Evolutionary conservation across 768 basidiomycete species (phyloP).

Genomic region (Auriscalpium microsporum): DNA sequence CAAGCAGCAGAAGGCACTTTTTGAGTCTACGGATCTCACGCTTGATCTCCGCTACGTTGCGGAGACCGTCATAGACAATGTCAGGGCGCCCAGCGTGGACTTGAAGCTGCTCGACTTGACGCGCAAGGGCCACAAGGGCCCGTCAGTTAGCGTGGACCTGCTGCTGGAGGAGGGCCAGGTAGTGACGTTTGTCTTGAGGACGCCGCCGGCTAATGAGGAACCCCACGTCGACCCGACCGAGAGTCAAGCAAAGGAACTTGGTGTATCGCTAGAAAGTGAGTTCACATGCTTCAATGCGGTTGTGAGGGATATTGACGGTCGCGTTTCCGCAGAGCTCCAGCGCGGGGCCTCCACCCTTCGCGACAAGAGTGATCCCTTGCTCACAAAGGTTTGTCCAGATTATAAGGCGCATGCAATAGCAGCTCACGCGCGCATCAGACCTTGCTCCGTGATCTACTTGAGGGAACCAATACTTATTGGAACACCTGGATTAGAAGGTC

Average conservation of each 20-base stretch:
- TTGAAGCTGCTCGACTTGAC: conserved; percentile 57
- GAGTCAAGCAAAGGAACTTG: conserved; percentile 35
- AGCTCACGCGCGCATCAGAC: conserved; percentile 27
- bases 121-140: conserved; percentile 69
- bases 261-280: conserved; percentile 37
- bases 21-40: conserved; percentile 45
- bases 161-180: conserved; percentile 75
- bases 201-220: conserved; percentile 37
- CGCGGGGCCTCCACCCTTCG: conserved; percentile 37
- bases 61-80: conserved; percentile 46
- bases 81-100: conserved; percentile 42
- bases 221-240: conserved; percentile 26
- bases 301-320: not conserved
- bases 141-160: conserved; percentile 49
- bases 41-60: conserved; percentile 75
- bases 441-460: conserved; percentile 48
- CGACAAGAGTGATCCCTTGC: conserved; percentile 58
- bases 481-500: conserved; percentile 82
- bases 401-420: not conserved
- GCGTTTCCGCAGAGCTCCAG: conserved; percentile 28
- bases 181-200: conserved; percentile 82
- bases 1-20: conserved; percentile 51
- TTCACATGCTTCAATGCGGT: not conserved
- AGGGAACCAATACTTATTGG: conserved; percentile 79
- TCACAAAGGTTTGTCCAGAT: conserved; percentile 44